Conservation (phyloP, 306 rosid species). For the Clitoria ternatea region DNA sequence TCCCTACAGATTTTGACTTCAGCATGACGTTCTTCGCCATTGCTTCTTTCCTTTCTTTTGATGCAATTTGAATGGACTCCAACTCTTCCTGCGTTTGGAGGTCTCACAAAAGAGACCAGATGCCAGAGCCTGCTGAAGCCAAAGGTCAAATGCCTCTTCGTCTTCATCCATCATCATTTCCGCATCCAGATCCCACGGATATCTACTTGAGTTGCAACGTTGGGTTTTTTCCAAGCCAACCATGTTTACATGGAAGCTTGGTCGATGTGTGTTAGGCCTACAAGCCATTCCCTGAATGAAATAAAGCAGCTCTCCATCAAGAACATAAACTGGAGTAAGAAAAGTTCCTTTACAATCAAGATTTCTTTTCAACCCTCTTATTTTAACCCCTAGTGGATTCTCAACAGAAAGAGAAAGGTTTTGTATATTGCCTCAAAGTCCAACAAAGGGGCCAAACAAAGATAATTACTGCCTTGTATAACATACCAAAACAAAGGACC, state of each 20-base stretch:
- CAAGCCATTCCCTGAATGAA: slow-evolving; percentile 92
- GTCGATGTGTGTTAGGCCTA: slow-evolving; percentile 93
- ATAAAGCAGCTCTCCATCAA: slow-evolving; percentile 13
- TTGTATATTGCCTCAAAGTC: slow-evolving; percentile 1
- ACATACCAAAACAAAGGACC: not conserved
- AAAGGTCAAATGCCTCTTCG: slow-evolving; percentile 84
- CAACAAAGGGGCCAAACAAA: slow-evolving; percentile 1
- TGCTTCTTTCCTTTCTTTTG: slow-evolving; percentile 86
- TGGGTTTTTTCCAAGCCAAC: slow-evolving; percentile 92
- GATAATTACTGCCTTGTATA: not conserved
- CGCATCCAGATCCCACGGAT: slow-evolving; percentile 92
- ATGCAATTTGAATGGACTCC: slow-evolving; percentile 92
- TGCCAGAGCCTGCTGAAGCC: slow-evolving; percentile 99
- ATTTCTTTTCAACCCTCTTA: not conserved
- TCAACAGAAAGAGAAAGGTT: not conserved
- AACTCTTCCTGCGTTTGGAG: slow-evolving; percentile 90
- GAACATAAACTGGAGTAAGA: not conserved
- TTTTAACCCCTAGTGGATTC: not conserved
- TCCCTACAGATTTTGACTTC: slow-evolving; percentile 22
- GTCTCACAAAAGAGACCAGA: slow-evolving; percentile 87
- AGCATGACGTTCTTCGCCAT: slow-evolving; percentile 93
- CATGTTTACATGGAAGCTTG: slow-evolving; percentile 98
- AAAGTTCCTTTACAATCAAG: not conserved
- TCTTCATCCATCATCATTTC: slow-evolving; percentile 97
- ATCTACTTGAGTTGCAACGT: slow-evolving; percentile 73